Evolutionary conservation across 1,284 basidiomycete species (phyloP), one percentile per base, ranked within the genome.

Genomic region (Athelia sp.): DNA sequence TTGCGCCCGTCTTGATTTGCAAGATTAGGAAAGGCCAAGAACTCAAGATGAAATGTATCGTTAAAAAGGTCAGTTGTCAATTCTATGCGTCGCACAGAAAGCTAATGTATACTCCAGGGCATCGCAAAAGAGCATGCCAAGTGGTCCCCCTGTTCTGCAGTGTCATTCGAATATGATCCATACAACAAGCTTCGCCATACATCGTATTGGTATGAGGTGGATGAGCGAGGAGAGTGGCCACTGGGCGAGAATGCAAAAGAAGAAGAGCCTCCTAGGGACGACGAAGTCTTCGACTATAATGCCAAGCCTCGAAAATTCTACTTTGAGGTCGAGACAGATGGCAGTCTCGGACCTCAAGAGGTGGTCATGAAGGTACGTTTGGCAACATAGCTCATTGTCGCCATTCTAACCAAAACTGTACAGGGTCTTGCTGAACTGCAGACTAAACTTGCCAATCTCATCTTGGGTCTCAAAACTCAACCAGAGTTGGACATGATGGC

Each of bases 51-150:
- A 78, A 78, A 32, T 98, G 96, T 66, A 84, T 91, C 50, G 97
- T 95, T 2, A 93, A 95, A 68, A 98, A 98, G 82, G 92, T 90
- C 51, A 19, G 70, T 51, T 8, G 19, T 35, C 17, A 18, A 24
- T 49, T 53, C 24, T 47, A 18, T 14, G 15, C 26, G 8, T 38
- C 43, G 18, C 47, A 46, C 26, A 50, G 3, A 31, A 10, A 45
- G 49, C 49, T 48, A 22, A 35, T 29, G 48, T 42, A 49, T 50
- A 43, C 49, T 32, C 31, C 49, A 97, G 92, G 96, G 96, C 23
- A 90, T 98, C 53, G 94, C 94, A 8, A 98, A 99, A 73, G 94
- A 98, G 64, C 97, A 99, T 64, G 94, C 97, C 6, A 99, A 99
- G 72, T 99, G 96, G 94, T 97, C 93, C 0, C 96, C 97, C 13